These are phyloP conservation scores for Coniochaeta sp. DNA, from an alignment of 2,329 filamentous ascomycete genomes.

Conservation along the genomic window DNA sequence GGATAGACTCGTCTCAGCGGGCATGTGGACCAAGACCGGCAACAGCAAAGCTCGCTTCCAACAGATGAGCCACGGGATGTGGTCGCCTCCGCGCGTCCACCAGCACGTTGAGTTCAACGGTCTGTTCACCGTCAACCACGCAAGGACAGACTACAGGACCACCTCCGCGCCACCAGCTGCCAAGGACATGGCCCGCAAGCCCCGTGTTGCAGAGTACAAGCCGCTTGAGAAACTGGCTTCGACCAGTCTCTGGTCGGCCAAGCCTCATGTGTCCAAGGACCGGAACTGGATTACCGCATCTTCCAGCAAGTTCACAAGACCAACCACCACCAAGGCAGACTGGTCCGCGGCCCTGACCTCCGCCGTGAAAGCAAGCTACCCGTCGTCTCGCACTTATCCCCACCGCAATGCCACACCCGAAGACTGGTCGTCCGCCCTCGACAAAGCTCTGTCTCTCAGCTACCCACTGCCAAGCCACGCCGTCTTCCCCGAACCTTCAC, in stretches of 20 bases:
- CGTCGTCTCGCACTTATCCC: slow-evolving; percentile 5
- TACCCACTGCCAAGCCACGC: slow-evolving; percentile 22
- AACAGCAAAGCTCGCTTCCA: background rate
- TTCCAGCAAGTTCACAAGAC: background rate
- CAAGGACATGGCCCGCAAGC: slow-evolving; percentile 19
- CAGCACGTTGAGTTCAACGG: slow-evolving; percentile 9
- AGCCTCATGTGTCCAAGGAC: slow-evolving; percentile 3
- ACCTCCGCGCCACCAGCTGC: slow-evolving; percentile 24
- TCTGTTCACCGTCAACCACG: slow-evolving; percentile 16
- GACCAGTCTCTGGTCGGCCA: slow-evolving; percentile 17
- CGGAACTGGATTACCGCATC: slow-evolving; percentile 20
- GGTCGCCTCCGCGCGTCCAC: background rate
- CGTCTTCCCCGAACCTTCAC: slow-evolving; percentile 21
- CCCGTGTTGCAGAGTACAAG: slow-evolving; percentile 15
- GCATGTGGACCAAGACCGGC: slow-evolving; percentile 1
- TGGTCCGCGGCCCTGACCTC: slow-evolving; percentile 10
- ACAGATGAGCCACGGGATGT: slow-evolving; percentile 5
- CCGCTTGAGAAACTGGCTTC: slow-evolving; percentile 19
- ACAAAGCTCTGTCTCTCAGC: slow-evolving; percentile 23
- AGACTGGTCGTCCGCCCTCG: slow-evolving; percentile 28
- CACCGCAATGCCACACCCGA: slow-evolving; percentile 14
- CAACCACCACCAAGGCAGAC: slow-evolving; percentile 6
- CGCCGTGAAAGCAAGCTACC: slow-evolving; percentile 9
- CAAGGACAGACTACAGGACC: slow-evolving; percentile 18
- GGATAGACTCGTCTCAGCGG: background rate